phyloP scores from a whole-genome alignment of 2,329 filamentous ascomycete genomes.

The Xylaria sp. region DNA sequence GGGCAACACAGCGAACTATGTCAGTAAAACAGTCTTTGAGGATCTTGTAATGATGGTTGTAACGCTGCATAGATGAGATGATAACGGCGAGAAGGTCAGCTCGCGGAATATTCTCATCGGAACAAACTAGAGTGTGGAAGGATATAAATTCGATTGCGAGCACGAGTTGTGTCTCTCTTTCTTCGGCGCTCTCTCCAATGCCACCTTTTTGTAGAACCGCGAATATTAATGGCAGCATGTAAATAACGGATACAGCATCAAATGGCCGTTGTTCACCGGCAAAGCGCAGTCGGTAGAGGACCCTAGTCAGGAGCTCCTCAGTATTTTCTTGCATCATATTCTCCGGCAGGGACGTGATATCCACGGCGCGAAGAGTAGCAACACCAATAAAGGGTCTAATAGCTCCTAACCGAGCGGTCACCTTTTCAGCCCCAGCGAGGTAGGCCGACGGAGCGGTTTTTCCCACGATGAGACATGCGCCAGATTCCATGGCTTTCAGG shows the following conservation, averaged over 20 bases:
- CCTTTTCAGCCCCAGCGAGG: slow-evolving; percentile 79
- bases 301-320: slow-evolving; percentile 83
- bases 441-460: slow-evolving; percentile 82
- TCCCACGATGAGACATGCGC: slow-evolving; percentile 83
- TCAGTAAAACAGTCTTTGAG: slow-evolving; percentile 93
- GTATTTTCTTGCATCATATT: slow-evolving; percentile 82
- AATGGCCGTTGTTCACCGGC: slow-evolving; percentile 94
- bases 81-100: slow-evolving; percentile 76
- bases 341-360: slow-evolving; percentile 75
- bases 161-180: slow-evolving; percentile 88
- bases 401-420: slow-evolving; percentile 77
- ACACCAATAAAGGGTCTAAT: slow-evolving; percentile 86
- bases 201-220: slow-evolving; percentile 82
- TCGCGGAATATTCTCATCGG: slow-evolving; percentile 79
- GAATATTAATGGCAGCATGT: slow-evolving; percentile 84
- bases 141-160: slow-evolving; percentile 88
- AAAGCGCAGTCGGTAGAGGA: slow-evolving; percentile 90
- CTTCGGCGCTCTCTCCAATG: slow-evolving; percentile 76
- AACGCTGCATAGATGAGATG: slow-evolving; percentile 84
- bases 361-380: slow-evolving; percentile 83
- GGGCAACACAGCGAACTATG: slow-evolving; percentile 83
- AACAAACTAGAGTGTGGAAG: slow-evolving; percentile 85
- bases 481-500: slow-evolving; percentile 78
- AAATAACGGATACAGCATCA: slow-evolving; percentile 86
- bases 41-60: slow-evolving; percentile 92